Percentiles rank a stretch among this genome's conserved stretches.
phyloP scores from a whole-genome alignment of 2,329 filamentous ascomycete species.

The Sarocladium brachiariae region DNA sequence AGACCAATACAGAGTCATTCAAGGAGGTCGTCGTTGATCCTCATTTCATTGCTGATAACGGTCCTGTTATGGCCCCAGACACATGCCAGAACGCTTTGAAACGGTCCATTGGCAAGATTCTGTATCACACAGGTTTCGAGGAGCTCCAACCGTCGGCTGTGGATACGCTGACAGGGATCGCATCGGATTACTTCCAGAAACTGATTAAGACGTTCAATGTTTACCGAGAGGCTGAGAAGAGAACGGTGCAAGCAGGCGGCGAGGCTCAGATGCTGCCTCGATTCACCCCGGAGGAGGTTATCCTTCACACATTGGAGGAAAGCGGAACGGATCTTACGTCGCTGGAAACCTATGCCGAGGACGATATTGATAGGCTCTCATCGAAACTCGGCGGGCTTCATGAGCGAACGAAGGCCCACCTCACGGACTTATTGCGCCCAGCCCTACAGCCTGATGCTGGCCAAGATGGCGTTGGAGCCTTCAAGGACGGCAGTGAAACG shows the following conservation, averaged over 20 bases:
- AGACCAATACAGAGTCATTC: constrained; percentile 88
- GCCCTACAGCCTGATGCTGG: constrained; percentile 70
- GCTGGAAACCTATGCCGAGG: constrained; percentile 80
- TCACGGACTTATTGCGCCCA: constrained; percentile 87
- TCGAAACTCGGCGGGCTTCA: constrained; percentile 77
- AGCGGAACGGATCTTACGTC: constrained; percentile 76
- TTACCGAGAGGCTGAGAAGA: constrained; percentile 78
- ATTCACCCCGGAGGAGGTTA: constrained; percentile 76
- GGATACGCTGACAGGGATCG: constrained; percentile 83
- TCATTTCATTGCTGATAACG: constrained; percentile 84
- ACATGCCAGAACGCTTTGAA: constrained; percentile 79
- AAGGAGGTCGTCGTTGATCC: constrained; percentile 78
- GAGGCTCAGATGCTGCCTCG: constrained; percentile 49
- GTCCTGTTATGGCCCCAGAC: constrained; percentile 78
- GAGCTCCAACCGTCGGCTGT: constrained; percentile 93
- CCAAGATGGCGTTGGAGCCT: constrained; percentile 79
- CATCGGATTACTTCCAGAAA: constrained; percentile 83
- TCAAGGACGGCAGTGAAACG: constrained; percentile 95
- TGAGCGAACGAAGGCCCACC: constrained; percentile 88
- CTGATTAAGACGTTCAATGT: constrained; percentile 71
- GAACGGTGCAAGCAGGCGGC: constrained; percentile 42
- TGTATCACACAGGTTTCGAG: constrained; percentile 94
- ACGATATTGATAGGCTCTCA: constrained; percentile 83
- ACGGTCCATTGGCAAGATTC: constrained; percentile 86
- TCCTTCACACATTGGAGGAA: constrained; percentile 79